phyloP scores from a whole-genome alignment of 176 grass and related monocot species.

The Zea luxurians region DNA sequence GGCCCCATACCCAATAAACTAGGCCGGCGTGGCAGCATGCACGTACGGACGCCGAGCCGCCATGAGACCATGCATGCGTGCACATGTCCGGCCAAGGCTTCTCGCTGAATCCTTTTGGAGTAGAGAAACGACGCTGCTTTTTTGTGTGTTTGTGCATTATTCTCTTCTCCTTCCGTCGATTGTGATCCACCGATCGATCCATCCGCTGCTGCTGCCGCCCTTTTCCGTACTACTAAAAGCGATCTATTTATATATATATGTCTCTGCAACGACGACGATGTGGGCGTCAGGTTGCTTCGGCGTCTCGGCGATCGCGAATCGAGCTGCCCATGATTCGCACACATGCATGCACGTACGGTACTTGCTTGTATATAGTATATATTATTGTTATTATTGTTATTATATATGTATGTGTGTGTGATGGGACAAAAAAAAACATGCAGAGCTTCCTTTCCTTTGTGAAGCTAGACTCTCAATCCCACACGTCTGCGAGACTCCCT shows the following conservation, averaged over 20 bases:
- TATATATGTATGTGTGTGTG: background rate
- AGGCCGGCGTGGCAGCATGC: background rate
- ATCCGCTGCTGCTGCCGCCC: background rate
- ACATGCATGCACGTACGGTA: constrained; percentile 21
- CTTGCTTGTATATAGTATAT: background rate
- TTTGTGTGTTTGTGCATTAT: constrained; percentile 38
- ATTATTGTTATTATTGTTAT: too few species aligned
- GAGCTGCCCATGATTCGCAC: constrained; percentile 29
- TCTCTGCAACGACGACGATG: background rate
- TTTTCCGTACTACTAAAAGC: background rate
- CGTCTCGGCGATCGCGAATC: constrained; percentile 9
- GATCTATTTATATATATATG: background rate
- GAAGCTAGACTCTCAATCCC: too few species aligned
- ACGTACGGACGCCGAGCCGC: constrained; percentile 48
- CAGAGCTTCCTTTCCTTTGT: too few species aligned
- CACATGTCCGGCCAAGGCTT: constrained; percentile 47
- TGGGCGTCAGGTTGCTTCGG: constrained; percentile 26
- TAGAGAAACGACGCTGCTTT: constrained; percentile 26
- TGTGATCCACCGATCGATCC: background rate
- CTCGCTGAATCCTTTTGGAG: constrained; percentile 39
- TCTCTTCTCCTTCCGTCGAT: constrained; percentile 22
- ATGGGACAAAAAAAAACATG: background rate
- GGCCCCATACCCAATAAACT: constrained; percentile 38
- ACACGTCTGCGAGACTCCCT: too few species aligned
- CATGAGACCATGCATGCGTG: constrained; percentile 33